A percentile compares a stretch with the other conserved stretches of the same genome.
Conservation (phyloP, 2,329 filamentous ascomycete genomes). For the Arthrobotrys sphaeroides region DNA sequence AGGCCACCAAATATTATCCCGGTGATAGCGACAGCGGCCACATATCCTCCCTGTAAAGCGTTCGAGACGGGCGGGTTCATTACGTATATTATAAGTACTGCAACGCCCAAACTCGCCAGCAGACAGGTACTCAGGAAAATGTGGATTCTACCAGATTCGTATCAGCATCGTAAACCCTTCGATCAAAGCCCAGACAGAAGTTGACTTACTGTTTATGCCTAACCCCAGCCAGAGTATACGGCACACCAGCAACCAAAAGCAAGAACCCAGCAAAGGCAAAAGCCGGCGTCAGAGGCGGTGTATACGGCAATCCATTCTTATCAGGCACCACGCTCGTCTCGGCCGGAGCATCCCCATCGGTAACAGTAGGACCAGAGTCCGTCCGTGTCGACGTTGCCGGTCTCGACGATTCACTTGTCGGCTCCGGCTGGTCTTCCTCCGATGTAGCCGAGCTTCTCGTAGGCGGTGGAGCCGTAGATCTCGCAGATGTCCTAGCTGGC, state of each 20-base stretch:
- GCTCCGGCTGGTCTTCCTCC: not conserved
- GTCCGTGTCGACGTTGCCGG: slow-evolving; percentile 14
- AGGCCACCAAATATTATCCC: slow-evolving; percentile 77
- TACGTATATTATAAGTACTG: slow-evolving; percentile 86
- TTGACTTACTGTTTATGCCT: slow-evolving; percentile 72
- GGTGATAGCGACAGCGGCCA: slow-evolving; percentile 78
- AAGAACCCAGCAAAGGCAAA: slow-evolving; percentile 81
- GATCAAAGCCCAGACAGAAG: not conserved
- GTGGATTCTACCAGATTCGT: slow-evolving; percentile 68
- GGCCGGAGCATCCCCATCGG: not conserved
- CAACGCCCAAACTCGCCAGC: slow-evolving; percentile 75
- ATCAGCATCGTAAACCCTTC: not conserved
- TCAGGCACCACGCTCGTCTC: slow-evolving; percentile 22
- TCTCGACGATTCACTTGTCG: not conserved
- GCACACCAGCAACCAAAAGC: slow-evolving; percentile 75
- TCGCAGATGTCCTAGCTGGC: not conserved
- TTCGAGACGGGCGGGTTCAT: slow-evolving; percentile 80
- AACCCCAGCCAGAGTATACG: slow-evolving; percentile 80
- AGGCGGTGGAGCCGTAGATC: not conserved
- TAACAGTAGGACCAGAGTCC: slow-evolving; percentile 8
- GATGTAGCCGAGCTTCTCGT: not conserved
- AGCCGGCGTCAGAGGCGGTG: slow-evolving; percentile 79
- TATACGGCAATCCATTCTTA: slow-evolving; percentile 70
- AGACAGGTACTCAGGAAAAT: slow-evolving; percentile 82
- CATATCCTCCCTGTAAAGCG: slow-evolving; percentile 83